Percentiles rank a stretch among this genome's conserved stretches.
Conservation (phyloP, 495 filamentous ascomycete genomes). For the Cudoniella acicularis region DNA sequence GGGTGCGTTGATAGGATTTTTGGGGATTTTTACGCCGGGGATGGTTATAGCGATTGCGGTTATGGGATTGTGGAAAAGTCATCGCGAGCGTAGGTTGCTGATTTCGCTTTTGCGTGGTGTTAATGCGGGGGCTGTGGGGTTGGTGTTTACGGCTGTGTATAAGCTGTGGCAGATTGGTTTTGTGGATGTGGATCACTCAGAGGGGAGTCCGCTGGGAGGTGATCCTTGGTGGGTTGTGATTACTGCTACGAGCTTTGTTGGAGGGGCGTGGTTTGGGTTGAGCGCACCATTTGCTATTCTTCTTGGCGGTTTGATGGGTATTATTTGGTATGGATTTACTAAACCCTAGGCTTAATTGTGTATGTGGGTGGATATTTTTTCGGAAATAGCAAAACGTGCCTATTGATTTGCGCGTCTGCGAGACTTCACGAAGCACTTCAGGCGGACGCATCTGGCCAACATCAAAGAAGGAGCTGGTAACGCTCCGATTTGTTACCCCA, state of each 20-base stretch:
- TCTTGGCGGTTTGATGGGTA: slow-evolving; percentile 60
- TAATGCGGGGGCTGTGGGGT: slow-evolving; percentile 72
- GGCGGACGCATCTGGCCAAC: too few species aligned
- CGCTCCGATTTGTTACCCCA: too few species aligned
- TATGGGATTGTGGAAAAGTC: slow-evolving; percentile 64
- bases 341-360: background rate
- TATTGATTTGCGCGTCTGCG: too few species aligned
- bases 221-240: slow-evolving; percentile 76
- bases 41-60: slow-evolving; percentile 61
- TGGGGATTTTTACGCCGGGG: slow-evolving; percentile 74
- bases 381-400: too few species aligned
- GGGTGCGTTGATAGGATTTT: slow-evolving; percentile 60
- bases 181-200: slow-evolving; percentile 48
- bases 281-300: slow-evolving; percentile 63
- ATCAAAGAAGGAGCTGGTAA: too few species aligned
- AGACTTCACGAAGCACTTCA: too few species aligned
- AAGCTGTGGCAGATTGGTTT: slow-evolving; percentile 76
- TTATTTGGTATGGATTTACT: slow-evolving; percentile 59
- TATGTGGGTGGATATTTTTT: too few species aligned
- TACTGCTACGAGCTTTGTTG: slow-evolving; percentile 59
- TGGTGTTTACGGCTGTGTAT: slow-evolving; percentile 84
- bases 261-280: slow-evolving; percentile 57
- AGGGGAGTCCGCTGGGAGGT: slow-evolving; percentile 54
- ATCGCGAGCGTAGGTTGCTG: slow-evolving; percentile 52
- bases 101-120: slow-evolving; percentile 59